A percentile compares a stretch with the other conserved stretches of the same genome.
phyloP scores from a whole-genome alignment of 768 basidiomycete species.

The Hygrocybe coccinea region DNA sequence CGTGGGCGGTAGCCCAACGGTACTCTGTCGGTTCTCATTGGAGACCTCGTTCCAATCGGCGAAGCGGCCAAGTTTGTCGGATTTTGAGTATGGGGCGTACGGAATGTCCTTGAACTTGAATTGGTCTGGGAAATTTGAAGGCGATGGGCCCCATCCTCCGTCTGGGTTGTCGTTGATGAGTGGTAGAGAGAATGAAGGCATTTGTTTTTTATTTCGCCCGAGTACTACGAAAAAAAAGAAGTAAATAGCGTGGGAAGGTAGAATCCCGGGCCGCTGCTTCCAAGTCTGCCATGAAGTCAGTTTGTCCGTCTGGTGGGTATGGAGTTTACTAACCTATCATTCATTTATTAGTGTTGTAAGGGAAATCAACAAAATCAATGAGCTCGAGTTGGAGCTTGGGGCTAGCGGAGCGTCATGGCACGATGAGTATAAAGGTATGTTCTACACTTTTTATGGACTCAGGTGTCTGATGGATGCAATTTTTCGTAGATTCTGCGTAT shows the following conservation, averaged over 20 bases:
- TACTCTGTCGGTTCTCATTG: slow-evolving; percentile 54
- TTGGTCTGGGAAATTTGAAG: slow-evolving; percentile 74
- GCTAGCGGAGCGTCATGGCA: slow-evolving; percentile 80
- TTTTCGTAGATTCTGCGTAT: slow-evolving; percentile 78
- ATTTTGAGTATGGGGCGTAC: slow-evolving; percentile 97
- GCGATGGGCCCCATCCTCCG: slow-evolving; percentile 88
- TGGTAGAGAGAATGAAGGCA: slow-evolving; percentile 83
- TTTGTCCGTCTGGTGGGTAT: slow-evolving; percentile 10
- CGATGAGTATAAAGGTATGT: slow-evolving; percentile 74
- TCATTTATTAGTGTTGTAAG: slow-evolving; percentile 64
- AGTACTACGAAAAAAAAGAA: slow-evolving; percentile 16
- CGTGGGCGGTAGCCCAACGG: slow-evolving; percentile 44
- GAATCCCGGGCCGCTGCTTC: slow-evolving; percentile 19
- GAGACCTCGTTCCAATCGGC: slow-evolving; percentile 94
- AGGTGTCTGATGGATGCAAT: not conserved
- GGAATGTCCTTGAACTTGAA: slow-evolving; percentile 99
- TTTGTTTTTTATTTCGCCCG: slow-evolving; percentile 27
- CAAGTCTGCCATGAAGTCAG: slow-evolving; percentile 79
- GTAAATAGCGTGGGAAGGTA: slow-evolving; percentile 14
- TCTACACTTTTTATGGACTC: not conserved
- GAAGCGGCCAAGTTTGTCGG: slow-evolving; percentile 95
- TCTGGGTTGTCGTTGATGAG: slow-evolving; percentile 88
- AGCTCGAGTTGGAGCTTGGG: slow-evolving; percentile 80
- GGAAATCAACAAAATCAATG: slow-evolving; percentile 92
- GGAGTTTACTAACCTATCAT: slow-evolving; percentile 3